These are phyloP conservation scores for Kluyveromyces sp. DNA, from an alignment of 1,139 yeast genomes.

Conservation along the genomic window DNA sequence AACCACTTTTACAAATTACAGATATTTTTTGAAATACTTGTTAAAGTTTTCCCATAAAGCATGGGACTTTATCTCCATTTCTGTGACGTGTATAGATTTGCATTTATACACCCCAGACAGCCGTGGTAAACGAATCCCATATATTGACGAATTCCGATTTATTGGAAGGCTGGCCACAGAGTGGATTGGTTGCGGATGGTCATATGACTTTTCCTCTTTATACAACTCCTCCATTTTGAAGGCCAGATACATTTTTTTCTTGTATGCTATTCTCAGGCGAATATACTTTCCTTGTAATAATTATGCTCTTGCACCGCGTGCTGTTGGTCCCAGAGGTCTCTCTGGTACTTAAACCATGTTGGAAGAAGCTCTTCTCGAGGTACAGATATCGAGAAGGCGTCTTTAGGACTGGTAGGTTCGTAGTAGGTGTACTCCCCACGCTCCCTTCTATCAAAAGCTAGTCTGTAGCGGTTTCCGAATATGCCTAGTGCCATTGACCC, in stretches of 20 bases:
- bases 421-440: constrained; percentile 26
- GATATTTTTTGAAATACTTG: neutral
- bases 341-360: constrained; percentile 57
- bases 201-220: neutral
- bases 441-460: constrained; percentile 27
- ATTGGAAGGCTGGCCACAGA: constrained; percentile 15
- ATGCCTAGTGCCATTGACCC: constrained; percentile 18
- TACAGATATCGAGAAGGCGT: constrained; percentile 37
- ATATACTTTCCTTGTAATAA: constrained; percentile 27
- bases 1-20: neutral
- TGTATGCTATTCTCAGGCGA: constrained; percentile 9
- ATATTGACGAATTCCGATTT: constrained; percentile 13
- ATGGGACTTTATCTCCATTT: constrained; percentile 30
- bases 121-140: constrained; percentile 32
- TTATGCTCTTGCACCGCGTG: constrained; percentile 27
- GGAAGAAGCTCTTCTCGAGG: constrained; percentile 62
- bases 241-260: constrained; percentile 22
- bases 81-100: constrained; percentile 18
- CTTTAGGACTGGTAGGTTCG: constrained; percentile 12
- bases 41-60: neutral
- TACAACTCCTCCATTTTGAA: constrained; percentile 28
- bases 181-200: constrained; percentile 12
- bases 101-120: constrained; percentile 15
- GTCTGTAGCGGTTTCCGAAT: constrained; percentile 27
- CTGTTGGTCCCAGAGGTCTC: constrained; percentile 57